These are phyloP conservation scores for Rhynchospora pubera DNA, from an alignment of 176 grass and related monocot species.

Conservation along the genomic window DNA sequence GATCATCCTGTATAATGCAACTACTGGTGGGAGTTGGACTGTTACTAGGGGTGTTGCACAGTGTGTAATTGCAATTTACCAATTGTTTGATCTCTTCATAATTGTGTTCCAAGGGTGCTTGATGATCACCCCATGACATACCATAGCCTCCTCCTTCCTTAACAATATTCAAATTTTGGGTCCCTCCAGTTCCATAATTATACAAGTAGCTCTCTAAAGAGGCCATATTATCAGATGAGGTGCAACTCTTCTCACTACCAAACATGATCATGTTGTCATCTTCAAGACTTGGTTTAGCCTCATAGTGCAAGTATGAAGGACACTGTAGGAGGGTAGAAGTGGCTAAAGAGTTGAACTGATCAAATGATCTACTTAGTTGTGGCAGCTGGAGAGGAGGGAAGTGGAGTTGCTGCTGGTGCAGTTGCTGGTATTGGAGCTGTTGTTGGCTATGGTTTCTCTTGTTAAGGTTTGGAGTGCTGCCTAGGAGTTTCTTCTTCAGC, in stretches of 20 bases:
- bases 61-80: conserved; percentile 27
- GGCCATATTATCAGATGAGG: conserved; percentile 31
- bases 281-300: conserved; percentile 12
- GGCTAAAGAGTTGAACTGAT: conserved; percentile 11
- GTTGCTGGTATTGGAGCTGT: conserved; percentile 35
- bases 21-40: not conserved
- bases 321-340: conserved; percentile 18
- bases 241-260: conserved; percentile 64
- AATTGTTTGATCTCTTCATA: conserved; percentile 88
- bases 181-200: not conserved
- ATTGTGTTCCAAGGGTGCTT: conserved; percentile 47
- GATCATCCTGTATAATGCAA: conserved; percentile 22
- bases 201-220: conserved; percentile 34
- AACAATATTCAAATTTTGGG: conserved; percentile 29
- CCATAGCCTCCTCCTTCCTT: conserved; percentile 7
- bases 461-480: not conserved
- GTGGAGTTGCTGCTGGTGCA: conserved; percentile 32
- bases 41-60: conserved; percentile 21
- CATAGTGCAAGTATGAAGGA: conserved; percentile 7
- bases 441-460: conserved; percentile 18
- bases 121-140: conserved; percentile 16
- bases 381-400: conserved; percentile 30
- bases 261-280: conserved; percentile 65
- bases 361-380: conserved; percentile 6
- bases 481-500: conserved; percentile 79